phyloP scores from a whole-genome alignment of 345 rosid genomes.

The Citrus medica region DNA sequence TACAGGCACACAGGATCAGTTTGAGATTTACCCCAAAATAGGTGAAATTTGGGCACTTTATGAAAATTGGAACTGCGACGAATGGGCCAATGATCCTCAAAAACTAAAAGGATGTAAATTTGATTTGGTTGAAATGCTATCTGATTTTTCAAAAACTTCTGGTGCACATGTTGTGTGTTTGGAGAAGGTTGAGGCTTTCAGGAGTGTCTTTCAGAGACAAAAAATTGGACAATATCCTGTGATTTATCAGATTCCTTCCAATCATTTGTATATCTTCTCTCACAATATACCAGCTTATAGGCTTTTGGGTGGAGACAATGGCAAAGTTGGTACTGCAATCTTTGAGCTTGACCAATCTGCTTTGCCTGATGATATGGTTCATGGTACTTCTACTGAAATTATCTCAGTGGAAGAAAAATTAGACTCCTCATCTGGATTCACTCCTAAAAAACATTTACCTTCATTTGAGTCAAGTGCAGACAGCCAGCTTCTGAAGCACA shows the following conservation, averaged over 20 bases:
- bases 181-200: constrained; percentile 13
- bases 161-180: neutral
- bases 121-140: constrained; percentile 10
- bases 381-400: neutral
- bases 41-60: constrained; percentile 27
- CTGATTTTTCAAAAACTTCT: constrained; percentile 5
- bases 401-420: neutral
- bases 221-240: neutral
- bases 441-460: neutral
- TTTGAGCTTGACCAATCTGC: constrained; percentile 12
- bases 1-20: neutral
- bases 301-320: constrained; percentile 2
- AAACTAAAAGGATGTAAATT: constrained; percentile 1
- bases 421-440: neutral
- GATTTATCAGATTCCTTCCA: constrained; percentile 7
- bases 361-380: neutral
- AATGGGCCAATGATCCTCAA: constrained; percentile 12
- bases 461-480: neutral
- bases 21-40: constrained; percentile 11
- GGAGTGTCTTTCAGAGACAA: constrained; percentile 15
- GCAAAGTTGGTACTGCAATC: neutral
- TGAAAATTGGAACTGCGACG: constrained; percentile 11
- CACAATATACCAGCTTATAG: constrained; percentile 6
- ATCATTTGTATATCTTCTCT: constrained; percentile 9
- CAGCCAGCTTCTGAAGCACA: neutral